Percentiles rank a stretch among this genome's conserved stretches.
Conservation (phyloP, 2,329 filamentous ascomycete species). For the Penicillium sp. region DNA sequence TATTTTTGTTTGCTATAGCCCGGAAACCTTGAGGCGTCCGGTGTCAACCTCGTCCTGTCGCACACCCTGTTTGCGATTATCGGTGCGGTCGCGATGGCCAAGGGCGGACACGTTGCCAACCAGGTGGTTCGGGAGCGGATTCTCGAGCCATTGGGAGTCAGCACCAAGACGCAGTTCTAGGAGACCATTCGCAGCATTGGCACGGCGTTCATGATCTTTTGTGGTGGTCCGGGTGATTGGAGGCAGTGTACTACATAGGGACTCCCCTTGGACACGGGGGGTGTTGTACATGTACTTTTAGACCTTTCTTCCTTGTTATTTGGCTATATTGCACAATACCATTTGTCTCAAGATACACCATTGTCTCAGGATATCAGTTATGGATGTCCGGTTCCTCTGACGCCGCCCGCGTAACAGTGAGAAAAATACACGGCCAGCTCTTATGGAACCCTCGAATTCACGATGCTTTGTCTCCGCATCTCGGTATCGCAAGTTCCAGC, state of each 20-base stretch:
- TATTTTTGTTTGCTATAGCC: constrained; percentile 45
- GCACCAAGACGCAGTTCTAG: too few relatives aligned
- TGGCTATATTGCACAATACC: constrained; percentile 20
- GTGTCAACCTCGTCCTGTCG: constrained; percentile 69
- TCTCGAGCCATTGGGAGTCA: constrained; percentile 54
- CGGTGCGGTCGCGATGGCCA: constrained; percentile 84
- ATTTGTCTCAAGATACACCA: background rate
- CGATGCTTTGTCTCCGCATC: constrained; percentile 56
- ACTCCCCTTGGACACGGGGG: too few relatives aligned
- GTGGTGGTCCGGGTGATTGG: constrained; percentile 22
- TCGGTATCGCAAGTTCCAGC: constrained; percentile 62
- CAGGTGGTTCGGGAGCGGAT: constrained; percentile 74
- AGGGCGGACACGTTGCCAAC: constrained; percentile 74
- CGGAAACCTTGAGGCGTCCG: constrained; percentile 68
- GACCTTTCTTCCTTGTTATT: constrained; percentile 21
- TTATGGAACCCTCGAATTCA: constrained; percentile 60
- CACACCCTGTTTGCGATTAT: constrained; percentile 80
- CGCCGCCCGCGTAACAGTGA: constrained; percentile 70
- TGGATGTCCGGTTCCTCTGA: constrained; percentile 76
- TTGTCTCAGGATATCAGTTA: constrained; percentile 1
- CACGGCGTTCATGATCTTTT: constrained; percentile 34
- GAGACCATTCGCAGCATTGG: constrained; percentile 36
- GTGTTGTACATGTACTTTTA: constrained; percentile 38
- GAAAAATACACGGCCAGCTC: constrained; percentile 67
- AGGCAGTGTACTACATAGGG: constrained; percentile 5